Evolutionary conservation across 2,329 filamentous ascomycete species (phyloP).

Genomic region (Colletotrichum lindemuthianum): DNA sequence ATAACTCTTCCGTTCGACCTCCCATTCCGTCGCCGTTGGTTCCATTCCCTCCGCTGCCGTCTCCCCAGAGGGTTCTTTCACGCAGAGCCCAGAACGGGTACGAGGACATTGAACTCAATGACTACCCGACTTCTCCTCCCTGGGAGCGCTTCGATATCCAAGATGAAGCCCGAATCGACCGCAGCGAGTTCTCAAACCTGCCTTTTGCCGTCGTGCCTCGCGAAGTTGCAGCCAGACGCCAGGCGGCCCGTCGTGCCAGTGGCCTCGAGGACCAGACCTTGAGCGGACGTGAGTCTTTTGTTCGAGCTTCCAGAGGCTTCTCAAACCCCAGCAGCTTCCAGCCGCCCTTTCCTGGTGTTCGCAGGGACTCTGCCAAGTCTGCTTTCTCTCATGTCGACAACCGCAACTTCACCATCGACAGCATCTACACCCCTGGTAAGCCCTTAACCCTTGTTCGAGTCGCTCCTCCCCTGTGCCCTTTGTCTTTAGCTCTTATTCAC

Average conservation of each 20-base stretch:
- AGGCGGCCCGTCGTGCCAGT: conserved; percentile 33
- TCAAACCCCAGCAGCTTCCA: conserved; percentile 16
- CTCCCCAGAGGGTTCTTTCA: neutral
- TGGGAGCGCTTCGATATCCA: neutral
- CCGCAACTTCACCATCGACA: conserved; percentile 2
- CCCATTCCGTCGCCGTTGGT: neutral
- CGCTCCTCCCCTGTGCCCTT: neutral
- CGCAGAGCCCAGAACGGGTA: conserved; percentile 9
- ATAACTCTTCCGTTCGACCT: neutral
- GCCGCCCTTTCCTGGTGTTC: neutral
- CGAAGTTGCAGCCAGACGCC: conserved; percentile 28
- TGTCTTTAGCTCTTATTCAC: neutral
- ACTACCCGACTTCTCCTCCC: neutral
- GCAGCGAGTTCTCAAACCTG: conserved; percentile 6
- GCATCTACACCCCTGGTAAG: conserved; percentile 12
- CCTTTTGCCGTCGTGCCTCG: conserved; percentile 28
- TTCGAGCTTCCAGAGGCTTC: too few species aligned
- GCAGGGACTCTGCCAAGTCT: conserved; percentile 23
- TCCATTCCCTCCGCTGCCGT: conserved; percentile 5
- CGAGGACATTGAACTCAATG: conserved; percentile 27
- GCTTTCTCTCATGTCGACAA: conserved; percentile 22
- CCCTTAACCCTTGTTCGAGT: too few species aligned
- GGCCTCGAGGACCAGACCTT: conserved; percentile 37
- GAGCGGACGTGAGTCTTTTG: conserved; percentile 20
- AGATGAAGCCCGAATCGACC: neutral